Conservation (phyloP, 345 rosid genomes). For the rapeseed (Brassica napus) region Da-Ae NC_063439.1:7388001-7388500, state of each 20-base stretch:
- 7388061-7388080: slow-evolving; percentile 80
- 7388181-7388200: slow-evolving; percentile 92
- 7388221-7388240: slow-evolving; percentile 56
- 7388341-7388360: not conserved
- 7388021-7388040: slow-evolving; percentile 62
- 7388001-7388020: slow-evolving; percentile 77
- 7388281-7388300: slow-evolving; percentile 49
- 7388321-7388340: slow-evolving; percentile 63
- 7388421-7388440: slow-evolving; percentile 40
- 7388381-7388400: not conserved
- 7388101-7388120: slow-evolving; percentile 83
- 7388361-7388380: not conserved
- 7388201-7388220: slow-evolving; percentile 73
- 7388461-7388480: slow-evolving; percentile 87
- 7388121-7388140: slow-evolving; percentile 58
- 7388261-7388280: slow-evolving; percentile 69
- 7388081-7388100: slow-evolving; percentile 67
- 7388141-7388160: slow-evolving; percentile 64
- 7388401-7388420: not conserved
- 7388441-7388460: slow-evolving; percentile 65
- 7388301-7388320: slow-evolving; percentile 56
- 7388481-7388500: slow-evolving; percentile 90
- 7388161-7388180: slow-evolving; percentile 82
- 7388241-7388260: slow-evolving; percentile 50
- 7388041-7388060: slow-evolving; percentile 89